Evolutionary conservation across 257 asterid genomes (phyloP).

Genomic region (Jasminum sambac): DNA sequence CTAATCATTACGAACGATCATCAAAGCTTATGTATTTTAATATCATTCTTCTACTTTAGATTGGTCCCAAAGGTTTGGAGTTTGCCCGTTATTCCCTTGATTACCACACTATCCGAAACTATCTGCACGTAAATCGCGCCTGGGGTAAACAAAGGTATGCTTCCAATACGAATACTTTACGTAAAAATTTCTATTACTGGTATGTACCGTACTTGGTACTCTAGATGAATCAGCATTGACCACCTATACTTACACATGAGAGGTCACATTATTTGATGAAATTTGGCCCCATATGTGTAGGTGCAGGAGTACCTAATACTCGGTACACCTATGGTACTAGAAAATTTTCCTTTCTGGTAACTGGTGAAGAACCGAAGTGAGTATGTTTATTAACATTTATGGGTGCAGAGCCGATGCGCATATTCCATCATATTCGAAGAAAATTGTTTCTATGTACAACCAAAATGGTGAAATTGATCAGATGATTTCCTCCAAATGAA

Average conservation of each 20-base stretch:
- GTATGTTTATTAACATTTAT: slow-evolving; percentile 22
- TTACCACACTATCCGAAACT: slow-evolving; percentile 92
- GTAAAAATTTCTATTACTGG: no score
- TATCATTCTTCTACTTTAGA: slow-evolving; percentile 42
- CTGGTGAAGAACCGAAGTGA: background rate
- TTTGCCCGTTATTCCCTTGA: slow-evolving; percentile 95
- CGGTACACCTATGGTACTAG: no score
- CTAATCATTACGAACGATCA: slow-evolving; percentile 11
- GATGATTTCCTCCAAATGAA: slow-evolving; percentile 65
- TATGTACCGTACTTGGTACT: no score
- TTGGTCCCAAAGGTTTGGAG: slow-evolving; percentile 96
- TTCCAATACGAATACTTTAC: background rate
- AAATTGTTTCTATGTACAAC: slow-evolving; percentile 79
- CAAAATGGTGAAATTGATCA: slow-evolving; percentile 85
- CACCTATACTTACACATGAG: no score
- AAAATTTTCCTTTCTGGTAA: background rate
- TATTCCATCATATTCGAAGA: slow-evolving; percentile 84
- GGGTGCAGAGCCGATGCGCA: slow-evolving; percentile 84
- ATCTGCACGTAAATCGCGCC: slow-evolving; percentile 69
- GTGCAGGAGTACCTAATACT: no score
- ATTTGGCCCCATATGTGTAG: no score
- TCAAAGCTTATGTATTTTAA: slow-evolving; percentile 15
- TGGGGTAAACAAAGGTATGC: slow-evolving; percentile 90
- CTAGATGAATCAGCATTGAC: no score
- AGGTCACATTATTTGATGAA: no score